A percentile compares a stretch with the other conserved stretches of the same genome.
These are phyloP conservation scores for Tricholoma terreum DNA, from an alignment of 768 basidiomycete genomes.

Conservation along the genomic window DNA sequence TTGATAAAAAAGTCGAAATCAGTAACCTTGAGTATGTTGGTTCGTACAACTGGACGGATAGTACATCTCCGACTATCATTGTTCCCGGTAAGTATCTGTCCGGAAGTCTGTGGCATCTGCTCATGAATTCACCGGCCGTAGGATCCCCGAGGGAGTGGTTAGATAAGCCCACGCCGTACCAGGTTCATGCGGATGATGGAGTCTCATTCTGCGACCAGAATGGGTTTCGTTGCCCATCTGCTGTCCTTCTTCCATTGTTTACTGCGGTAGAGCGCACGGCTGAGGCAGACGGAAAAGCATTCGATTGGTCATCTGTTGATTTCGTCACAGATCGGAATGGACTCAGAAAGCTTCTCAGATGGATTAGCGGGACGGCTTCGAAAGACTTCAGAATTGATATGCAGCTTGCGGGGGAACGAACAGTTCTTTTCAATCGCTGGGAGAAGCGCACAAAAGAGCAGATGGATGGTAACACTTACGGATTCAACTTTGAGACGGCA, in stretches of 20 bases:
- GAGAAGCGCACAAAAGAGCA: slow-evolving; percentile 35
- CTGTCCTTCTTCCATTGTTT: slow-evolving; percentile 52
- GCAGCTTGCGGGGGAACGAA: slow-evolving; percentile 56
- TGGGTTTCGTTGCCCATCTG: slow-evolving; percentile 38
- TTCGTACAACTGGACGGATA: slow-evolving; percentile 55
- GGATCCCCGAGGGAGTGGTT: slow-evolving; percentile 54
- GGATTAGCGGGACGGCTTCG: slow-evolving; percentile 39
- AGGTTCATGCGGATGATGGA: slow-evolving; percentile 53
- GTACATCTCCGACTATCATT: slow-evolving; percentile 43
- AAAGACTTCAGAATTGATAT: slow-evolving; percentile 68
- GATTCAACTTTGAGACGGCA: slow-evolving; percentile 59
- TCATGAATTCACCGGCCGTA: slow-evolving; percentile 13
- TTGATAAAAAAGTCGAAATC: slow-evolving; percentile 32
- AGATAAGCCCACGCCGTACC: slow-evolving; percentile 45
- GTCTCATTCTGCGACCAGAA: slow-evolving; percentile 56
- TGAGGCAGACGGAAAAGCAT: slow-evolving; percentile 29
- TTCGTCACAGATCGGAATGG: slow-evolving; percentile 65
- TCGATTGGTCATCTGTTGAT: slow-evolving; percentile 43
- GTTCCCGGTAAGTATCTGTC: slow-evolving; percentile 40
- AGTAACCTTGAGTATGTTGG: slow-evolving; percentile 38
- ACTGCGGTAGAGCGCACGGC: slow-evolving; percentile 48
- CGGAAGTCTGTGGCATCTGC: neutral
- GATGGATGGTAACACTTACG: slow-evolving; percentile 44
- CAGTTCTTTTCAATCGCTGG: slow-evolving; percentile 64
- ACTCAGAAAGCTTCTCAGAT: slow-evolving; percentile 60